A percentile compares a stretch with the other conserved stretches of the same genome.
Conservation (phyloP, 441 rosid genomes). For the Manihot esculenta region DNA sequence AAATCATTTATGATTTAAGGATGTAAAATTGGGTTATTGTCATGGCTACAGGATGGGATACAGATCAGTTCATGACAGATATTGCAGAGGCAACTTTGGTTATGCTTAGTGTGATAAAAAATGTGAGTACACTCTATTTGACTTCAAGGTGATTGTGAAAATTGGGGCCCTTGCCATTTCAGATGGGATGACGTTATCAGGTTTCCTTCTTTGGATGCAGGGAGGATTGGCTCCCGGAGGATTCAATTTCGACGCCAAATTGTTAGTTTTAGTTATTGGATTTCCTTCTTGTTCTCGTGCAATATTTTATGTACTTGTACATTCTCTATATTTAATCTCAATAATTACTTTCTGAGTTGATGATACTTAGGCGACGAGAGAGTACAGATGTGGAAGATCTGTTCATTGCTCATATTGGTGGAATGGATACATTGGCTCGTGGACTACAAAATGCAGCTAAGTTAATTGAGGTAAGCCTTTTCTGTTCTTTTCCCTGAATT, state of each 20-base stretch:
- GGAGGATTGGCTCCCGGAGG: constrained; percentile 99
- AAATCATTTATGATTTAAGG: background rate
- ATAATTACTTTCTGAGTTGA: constrained; percentile 11
- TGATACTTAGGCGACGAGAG: constrained; percentile 77
- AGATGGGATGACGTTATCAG: constrained; percentile 3
- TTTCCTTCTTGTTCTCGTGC: background rate
- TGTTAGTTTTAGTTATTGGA: constrained; percentile 41
- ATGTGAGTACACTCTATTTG: constrained; percentile 42
- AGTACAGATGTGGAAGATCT: constrained; percentile 96
- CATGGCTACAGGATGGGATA: constrained; percentile 84
- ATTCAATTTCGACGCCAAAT: constrained; percentile 98
- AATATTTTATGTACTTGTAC: background rate
- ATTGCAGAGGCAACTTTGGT: constrained; percentile 86
- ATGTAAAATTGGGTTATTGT: constrained; percentile 18
- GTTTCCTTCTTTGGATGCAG: constrained; percentile 35
- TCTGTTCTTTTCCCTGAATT: background rate
- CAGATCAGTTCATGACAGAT: constrained; percentile 94
- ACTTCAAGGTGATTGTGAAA: background rate
- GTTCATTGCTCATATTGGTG: constrained; percentile 87
- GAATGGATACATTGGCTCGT: constrained; percentile 97
- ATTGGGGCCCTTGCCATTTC: background rate
- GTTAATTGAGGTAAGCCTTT: constrained; percentile 62
- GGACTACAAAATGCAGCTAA: constrained; percentile 88
- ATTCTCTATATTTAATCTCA: background rate
- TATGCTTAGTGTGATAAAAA: constrained; percentile 86